Percentiles rank a stretch among this genome's conserved stretches.
phyloP scores from a whole-genome alignment of 2,329 filamentous ascomycete genomes.

The Cryphonectria carpinicola region DNA sequence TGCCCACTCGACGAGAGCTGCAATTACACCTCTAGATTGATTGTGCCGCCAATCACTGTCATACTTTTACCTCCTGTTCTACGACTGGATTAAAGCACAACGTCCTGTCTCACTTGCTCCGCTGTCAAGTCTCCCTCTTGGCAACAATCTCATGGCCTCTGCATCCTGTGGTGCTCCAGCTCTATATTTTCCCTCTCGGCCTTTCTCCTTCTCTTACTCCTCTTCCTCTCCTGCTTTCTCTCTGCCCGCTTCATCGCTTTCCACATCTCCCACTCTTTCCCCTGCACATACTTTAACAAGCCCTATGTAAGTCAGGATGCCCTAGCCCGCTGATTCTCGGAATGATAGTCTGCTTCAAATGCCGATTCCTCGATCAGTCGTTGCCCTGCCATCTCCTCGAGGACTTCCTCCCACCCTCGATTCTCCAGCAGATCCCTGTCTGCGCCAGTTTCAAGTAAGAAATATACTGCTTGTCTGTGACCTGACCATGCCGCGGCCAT shows the following conservation, averaged over 20 bases:
- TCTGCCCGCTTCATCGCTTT: too few species aligned
- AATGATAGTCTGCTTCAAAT: background rate
- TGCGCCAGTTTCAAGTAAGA: background rate
- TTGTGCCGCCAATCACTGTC: too few species aligned
- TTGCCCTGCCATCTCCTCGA: background rate
- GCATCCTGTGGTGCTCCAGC: too few species aligned
- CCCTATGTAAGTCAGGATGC: background rate
- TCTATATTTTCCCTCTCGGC: too few species aligned
- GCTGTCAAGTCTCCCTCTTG: too few species aligned
- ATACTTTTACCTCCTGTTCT: background rate
- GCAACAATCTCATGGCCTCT: too few species aligned
- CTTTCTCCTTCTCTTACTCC: too few species aligned
- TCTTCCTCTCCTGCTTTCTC: too few species aligned
- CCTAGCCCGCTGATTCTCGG: background rate
- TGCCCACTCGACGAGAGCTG: background rate
- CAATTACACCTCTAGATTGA: background rate
- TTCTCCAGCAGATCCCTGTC: background rate
- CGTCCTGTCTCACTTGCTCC: too few species aligned
- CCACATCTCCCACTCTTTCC: too few species aligned
- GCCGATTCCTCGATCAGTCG: background rate
- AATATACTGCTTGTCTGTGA: background rate
- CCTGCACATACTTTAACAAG: too few species aligned
- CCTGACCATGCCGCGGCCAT: background rate
- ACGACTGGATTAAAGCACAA: too few species aligned
- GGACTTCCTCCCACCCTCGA: background rate